Percentiles rank a stretch among this genome's conserved stretches.
Conservation (phyloP, 352 stramenopile species). For the Blastocystis sp. region DNA sequence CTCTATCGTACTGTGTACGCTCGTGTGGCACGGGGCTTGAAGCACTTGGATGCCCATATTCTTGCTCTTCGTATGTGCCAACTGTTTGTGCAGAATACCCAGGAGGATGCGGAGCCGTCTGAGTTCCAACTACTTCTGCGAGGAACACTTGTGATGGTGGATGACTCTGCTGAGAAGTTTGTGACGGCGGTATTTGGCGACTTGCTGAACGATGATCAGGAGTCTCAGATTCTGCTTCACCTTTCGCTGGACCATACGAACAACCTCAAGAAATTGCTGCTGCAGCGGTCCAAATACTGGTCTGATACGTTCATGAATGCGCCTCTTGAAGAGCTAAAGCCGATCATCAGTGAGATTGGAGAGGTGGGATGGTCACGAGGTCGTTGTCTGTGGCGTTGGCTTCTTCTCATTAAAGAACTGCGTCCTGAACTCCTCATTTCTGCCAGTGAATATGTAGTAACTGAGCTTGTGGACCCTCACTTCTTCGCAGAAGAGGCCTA, state of each 20-base stretch:
- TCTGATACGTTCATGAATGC: slow-evolving; percentile 75
- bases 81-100: slow-evolving; percentile 66
- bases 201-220: slow-evolving; percentile 16
- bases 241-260: slow-evolving; percentile 29
- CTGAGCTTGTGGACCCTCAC: not conserved
- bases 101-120: slow-evolving; percentile 66
- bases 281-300: slow-evolving; percentile 59
- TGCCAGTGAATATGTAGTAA: slow-evolving; percentile 40
- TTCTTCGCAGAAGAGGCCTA: slow-evolving; percentile 53
- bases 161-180: slow-evolving; percentile 63
- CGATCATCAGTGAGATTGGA: slow-evolving; percentile 69
- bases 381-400: slow-evolving; percentile 65
- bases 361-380: slow-evolving; percentile 66
- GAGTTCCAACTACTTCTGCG: slow-evolving; percentile 79
- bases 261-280: slow-evolving; percentile 23
- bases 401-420: slow-evolving; percentile 60
- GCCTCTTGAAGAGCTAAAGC: not conserved
- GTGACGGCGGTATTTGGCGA: slow-evolving; percentile 40
- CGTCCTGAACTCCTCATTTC: slow-evolving; percentile 34
- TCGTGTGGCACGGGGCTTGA: slow-evolving; percentile 84
- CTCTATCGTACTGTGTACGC: slow-evolving; percentile 84
- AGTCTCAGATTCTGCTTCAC: not conserved
- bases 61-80: slow-evolving; percentile 87
- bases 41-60: slow-evolving; percentile 93
- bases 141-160: slow-evolving; percentile 65